phyloP scores from a whole-genome alignment of 345 rosid species.

The Citrus mangshanensis region DNA sequence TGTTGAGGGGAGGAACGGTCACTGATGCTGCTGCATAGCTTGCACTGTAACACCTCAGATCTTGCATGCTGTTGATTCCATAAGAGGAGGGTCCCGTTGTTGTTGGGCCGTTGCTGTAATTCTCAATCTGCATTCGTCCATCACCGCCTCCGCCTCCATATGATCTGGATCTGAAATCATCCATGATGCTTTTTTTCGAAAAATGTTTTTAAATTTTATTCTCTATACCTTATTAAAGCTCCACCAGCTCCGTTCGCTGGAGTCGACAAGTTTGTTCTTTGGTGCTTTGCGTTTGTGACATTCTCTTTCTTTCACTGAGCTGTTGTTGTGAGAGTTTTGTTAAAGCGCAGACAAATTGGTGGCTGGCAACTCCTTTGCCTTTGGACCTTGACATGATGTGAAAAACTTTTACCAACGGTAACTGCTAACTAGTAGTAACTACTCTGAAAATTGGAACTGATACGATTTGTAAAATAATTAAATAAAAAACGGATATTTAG shows the following conservation, averaged over 20 bases:
- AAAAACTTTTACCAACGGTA: too few species aligned
- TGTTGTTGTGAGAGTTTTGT: neutral
- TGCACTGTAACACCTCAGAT: slow-evolving; percentile 60
- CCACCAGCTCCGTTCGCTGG: neutral
- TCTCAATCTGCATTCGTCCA: slow-evolving; percentile 38
- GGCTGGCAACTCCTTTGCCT: neutral
- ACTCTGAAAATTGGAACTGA: too few species aligned
- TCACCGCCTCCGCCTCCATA: slow-evolving; percentile 19
- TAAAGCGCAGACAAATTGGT: neutral
- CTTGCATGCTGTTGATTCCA: slow-evolving; percentile 41
- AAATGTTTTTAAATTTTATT: neutral
- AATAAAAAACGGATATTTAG: too few species aligned
- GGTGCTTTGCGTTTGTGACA: neutral
- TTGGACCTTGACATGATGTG: neutral
- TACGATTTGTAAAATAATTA: too few species aligned
- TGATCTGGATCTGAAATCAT: slow-evolving; percentile 68
- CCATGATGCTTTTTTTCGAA: slow-evolving; percentile 31
- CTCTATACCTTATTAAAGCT: neutral
- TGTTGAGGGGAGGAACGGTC: slow-evolving; percentile 12
- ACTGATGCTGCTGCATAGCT: slow-evolving; percentile 39
- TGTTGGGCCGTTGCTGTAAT: slow-evolving; percentile 11
- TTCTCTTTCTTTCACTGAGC: neutral
- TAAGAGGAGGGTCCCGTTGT: slow-evolving; percentile 25
- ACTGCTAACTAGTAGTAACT: too few species aligned
- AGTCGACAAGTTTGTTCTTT: neutral